Evolutionary conservation across 176 grass and related monocot genomes (phyloP), one percentile per base, ranked within the genome.

Genomic region (Carex myosuroides): DNA sequence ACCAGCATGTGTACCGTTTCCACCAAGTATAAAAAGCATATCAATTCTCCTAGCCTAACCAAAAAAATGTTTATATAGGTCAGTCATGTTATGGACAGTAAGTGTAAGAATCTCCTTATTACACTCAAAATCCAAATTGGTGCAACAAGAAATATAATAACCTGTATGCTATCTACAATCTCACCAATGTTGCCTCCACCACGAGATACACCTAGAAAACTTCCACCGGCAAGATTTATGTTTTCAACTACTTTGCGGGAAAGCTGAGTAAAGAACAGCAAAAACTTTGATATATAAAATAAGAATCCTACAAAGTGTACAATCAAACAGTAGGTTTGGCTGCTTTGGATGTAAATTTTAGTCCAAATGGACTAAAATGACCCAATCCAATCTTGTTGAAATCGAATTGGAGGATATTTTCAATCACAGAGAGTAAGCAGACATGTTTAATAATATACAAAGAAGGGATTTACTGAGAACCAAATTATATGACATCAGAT

Each of bases 171-270:
- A 76, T 98, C 92, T 60, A 95, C 95, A 86, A 95, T 95, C 20
- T 94, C 92, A 81, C 91, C 90, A 81, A 85, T 90, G 87, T 90
- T 86, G 88, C 89, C 86, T 85, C 93, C 93, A 76, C 96, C 96
- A 85, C 92, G 92, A 61, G 96, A 98, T 10, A 98, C 96, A 37
- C 96, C 96, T 44, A 98, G 85, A 62, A 93, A 87, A 81, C 96
- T 98, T 92, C 96, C 96, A 72, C 96, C 96, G 79, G 88, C 67
- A 84, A 98, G 92, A 90, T 95, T 95, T 92, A 98, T 98, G 54
- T 93, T 98, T 86, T 98, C 93, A 83, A 98, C 96, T 29, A 95
- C 84, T 62, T 68, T 68, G 73, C 89, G 89, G 37, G 96, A 98
- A 89, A 98, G 93, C 95, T 98, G 87, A 46, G 1, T 54, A 17